Percentiles rank a stretch among this genome's conserved stretches.
Evolutionary conservation across 176 grass and related monocot species (phyloP).

Genomic region (Saccharum spontaneum): DNA sequence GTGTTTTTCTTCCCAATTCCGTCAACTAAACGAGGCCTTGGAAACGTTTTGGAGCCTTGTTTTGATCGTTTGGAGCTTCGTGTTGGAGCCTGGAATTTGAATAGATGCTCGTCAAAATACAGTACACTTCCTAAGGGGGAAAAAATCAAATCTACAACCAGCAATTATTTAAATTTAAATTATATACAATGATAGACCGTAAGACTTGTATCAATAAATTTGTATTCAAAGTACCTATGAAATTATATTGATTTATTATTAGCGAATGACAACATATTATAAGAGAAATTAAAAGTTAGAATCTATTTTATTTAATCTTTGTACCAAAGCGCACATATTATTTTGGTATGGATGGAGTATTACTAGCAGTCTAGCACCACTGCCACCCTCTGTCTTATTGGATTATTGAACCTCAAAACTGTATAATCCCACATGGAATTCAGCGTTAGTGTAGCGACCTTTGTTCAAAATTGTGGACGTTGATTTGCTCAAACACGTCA

Average conservation of each 20-base stretch:
- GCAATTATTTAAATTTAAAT: not conserved
- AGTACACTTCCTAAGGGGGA: not conserved
- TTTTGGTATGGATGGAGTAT: not conserved
- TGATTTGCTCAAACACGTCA: not conserved
- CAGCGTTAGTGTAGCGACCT: not conserved
- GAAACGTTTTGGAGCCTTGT: not conserved
- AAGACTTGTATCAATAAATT: too few relatives aligned
- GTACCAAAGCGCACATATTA: not conserved
- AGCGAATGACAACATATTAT: not conserved
- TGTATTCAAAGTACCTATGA: too few relatives aligned
- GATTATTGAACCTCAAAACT: not conserved
- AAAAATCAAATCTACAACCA: not conserved
- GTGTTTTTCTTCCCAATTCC: too few relatives aligned
- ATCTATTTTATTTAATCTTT: not conserved
- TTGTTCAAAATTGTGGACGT: not conserved
- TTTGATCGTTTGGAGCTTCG: constrained; percentile 9
- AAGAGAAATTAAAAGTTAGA: too few relatives aligned
- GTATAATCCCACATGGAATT: not conserved
- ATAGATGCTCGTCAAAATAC: not conserved
- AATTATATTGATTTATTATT: too few relatives aligned
- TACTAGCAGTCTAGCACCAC: not conserved
- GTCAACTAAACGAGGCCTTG: too few relatives aligned
- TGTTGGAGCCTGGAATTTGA: constrained; percentile 5
- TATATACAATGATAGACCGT: not conserved
- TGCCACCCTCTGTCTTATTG: not conserved